These are phyloP conservation scores for Raphanus sativus DNA, from an alignment of 345 rosid genomes.

Conservation along the genomic window DNA sequence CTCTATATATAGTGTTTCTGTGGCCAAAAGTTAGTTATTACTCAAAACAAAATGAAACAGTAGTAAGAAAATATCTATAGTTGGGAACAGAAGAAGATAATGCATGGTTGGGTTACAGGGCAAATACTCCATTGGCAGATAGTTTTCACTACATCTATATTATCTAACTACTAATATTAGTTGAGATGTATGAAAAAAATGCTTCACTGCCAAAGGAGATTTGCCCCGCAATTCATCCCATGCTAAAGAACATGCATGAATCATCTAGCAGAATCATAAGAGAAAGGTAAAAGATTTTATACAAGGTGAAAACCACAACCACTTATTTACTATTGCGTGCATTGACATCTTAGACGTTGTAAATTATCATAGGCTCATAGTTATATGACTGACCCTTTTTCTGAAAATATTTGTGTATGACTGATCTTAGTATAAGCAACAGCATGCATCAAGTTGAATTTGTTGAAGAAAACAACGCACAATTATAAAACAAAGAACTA, in stretches of 20 bases:
- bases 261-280: not conserved
- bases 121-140: slow-evolving; percentile 37
- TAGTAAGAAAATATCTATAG: not conserved
- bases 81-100: not conserved
- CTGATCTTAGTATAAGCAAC: too few relatives aligned
- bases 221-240: slow-evolving; percentile 36
- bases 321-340: not conserved
- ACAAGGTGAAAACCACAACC: not conserved
- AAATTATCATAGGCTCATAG: too few relatives aligned
- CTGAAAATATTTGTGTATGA: too few relatives aligned
- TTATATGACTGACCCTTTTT: too few relatives aligned
- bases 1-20: slow-evolving; percentile 26
- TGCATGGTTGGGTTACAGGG: slow-evolving; percentile 37
- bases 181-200: not conserved
- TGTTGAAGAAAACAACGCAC: too few relatives aligned
- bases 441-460: too few relatives aligned
- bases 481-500: too few relatives aligned
- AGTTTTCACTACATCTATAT: not conserved
- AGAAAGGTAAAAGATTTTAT: not conserved
- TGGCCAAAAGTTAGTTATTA: not conserved
- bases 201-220: slow-evolving; percentile 39
- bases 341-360: not conserved
- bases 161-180: not conserved
- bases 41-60: not conserved
- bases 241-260: slow-evolving; percentile 1